Percentiles rank a stretch among this genome's conserved stretches.
Conservation (phyloP, 2,329 filamentous ascomycete species). For the Lachnellula subtilissima region DNA sequence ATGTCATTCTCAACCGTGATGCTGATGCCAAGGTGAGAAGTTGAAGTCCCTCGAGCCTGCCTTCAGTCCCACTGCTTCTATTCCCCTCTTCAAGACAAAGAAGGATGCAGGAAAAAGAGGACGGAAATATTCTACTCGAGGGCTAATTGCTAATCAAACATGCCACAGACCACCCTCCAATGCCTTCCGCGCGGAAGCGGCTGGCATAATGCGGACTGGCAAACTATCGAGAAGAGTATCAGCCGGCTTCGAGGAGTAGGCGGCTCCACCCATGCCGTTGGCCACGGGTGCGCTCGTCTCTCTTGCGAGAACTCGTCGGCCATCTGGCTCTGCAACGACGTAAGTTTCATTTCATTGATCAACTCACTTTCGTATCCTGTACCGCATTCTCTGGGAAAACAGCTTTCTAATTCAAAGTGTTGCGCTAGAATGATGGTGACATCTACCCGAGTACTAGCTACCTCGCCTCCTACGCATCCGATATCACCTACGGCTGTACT, state of each 20-base stretch:
- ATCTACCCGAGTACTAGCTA: background rate
- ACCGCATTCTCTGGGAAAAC: too few relatives aligned
- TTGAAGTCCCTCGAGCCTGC: too few relatives aligned
- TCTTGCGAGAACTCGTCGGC: background rate
- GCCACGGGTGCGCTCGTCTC: background rate
- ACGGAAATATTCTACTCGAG: background rate
- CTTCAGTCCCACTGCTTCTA: too few relatives aligned
- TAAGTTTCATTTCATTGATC: background rate
- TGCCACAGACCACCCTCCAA: background rate
- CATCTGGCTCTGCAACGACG: background rate
- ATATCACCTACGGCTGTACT: background rate
- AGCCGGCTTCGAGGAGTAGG: too few relatives aligned
- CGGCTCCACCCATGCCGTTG: background rate
- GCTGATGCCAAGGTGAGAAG: too few relatives aligned
- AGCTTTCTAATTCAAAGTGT: too few relatives aligned
- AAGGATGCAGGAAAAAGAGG: too few relatives aligned
- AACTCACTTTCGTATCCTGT: too few relatives aligned
- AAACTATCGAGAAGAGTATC: too few relatives aligned
- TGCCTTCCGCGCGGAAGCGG: background rate
- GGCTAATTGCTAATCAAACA: background rate
- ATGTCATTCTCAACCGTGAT: too few relatives aligned
- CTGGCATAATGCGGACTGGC: background rate
- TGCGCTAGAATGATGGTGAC: background rate
- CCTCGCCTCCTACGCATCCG: background rate
- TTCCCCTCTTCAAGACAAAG: too few relatives aligned